Conservation (phyloP, 2,329 filamentous ascomycete genomes). For the Eutypella sp. region DNA sequence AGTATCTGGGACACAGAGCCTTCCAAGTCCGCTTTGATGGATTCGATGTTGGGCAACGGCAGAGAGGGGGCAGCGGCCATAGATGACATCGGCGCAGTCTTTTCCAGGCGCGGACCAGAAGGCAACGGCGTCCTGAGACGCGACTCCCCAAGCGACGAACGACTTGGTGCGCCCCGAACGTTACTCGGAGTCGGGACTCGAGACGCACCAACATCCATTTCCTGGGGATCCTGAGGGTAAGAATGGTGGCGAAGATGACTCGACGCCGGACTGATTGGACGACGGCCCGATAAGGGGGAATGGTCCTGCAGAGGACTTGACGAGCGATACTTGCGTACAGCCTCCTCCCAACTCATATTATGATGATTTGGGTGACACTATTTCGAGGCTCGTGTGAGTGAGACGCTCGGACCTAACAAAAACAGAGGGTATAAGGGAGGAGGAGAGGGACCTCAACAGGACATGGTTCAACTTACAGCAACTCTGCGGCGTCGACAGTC, state of each 20-base stretch:
- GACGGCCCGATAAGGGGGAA: conserved; percentile 36
- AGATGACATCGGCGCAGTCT: conserved; percentile 35
- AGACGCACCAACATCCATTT: conserved; percentile 51
- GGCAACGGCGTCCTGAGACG: conserved; percentile 53
- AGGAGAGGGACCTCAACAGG: background rate
- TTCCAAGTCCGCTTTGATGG: conserved; percentile 49
- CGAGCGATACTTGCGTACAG: conserved; percentile 49
- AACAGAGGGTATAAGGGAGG: conserved; percentile 5
- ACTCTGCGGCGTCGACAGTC: conserved; percentile 54
- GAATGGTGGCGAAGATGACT: conserved; percentile 35
- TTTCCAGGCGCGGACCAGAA: conserved; percentile 50
- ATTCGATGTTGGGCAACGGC: conserved; percentile 44
- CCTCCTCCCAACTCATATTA: conserved; percentile 57
- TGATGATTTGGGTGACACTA: conserved; percentile 58
- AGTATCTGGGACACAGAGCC: conserved; percentile 44
- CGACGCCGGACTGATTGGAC: conserved; percentile 43
- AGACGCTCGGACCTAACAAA: conserved; percentile 5
- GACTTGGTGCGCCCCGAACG: conserved; percentile 24
- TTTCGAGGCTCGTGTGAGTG: conserved; percentile 19
- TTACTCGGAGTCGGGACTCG: conserved; percentile 26
- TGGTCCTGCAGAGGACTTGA: conserved; percentile 50
- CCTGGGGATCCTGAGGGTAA: conserved; percentile 42
- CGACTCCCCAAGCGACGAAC: conserved; percentile 39
- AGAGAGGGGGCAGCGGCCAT: conserved; percentile 19
- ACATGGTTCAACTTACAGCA: conserved; percentile 53